Evolutionary conservation across 2,329 filamentous ascomycete genomes (phyloP).

Genomic region (Venturia asperata): DNA sequence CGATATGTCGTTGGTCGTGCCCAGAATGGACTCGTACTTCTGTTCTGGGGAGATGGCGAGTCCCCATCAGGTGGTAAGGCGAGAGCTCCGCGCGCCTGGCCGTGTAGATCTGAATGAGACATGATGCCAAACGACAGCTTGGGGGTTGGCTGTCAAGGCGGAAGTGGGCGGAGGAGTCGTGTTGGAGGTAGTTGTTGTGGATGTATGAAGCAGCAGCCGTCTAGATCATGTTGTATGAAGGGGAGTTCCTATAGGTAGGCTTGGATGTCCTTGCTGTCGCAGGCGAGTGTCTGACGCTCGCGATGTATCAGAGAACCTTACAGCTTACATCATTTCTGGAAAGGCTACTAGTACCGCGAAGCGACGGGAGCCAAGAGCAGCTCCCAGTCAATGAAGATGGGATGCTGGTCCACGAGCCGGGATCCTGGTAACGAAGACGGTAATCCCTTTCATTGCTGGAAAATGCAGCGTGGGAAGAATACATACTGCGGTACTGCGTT

Average conservation of each 20-base stretch:
- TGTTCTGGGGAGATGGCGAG: slow-evolving; percentile 5
- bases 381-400: neutral
- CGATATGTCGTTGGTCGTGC: slow-evolving; percentile 15
- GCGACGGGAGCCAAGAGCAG: neutral
- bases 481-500: too few species aligned
- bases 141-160: slow-evolving; percentile 8
- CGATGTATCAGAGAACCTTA: neutral
- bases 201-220: neutral
- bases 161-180: neutral
- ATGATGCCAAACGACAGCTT: slow-evolving; percentile 4
- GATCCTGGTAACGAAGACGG: neutral
- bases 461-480: neutral
- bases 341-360: neutral
- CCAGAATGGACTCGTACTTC: slow-evolving; percentile 13
- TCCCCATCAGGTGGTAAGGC: slow-evolving; percentile 16
- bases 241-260: neutral
- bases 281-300: neutral
- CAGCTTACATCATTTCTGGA: neutral
- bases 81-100: slow-evolving; percentile 17
- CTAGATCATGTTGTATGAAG: slow-evolving; percentile 3
- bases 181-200: neutral
- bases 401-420: neutral
- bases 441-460: neutral
- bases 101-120: slow-evolving; percentile 6
- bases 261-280: neutral